phyloP scores from a whole-genome alignment of 2,329 filamentous ascomycete species.

The Epichloe sp. region DNA sequence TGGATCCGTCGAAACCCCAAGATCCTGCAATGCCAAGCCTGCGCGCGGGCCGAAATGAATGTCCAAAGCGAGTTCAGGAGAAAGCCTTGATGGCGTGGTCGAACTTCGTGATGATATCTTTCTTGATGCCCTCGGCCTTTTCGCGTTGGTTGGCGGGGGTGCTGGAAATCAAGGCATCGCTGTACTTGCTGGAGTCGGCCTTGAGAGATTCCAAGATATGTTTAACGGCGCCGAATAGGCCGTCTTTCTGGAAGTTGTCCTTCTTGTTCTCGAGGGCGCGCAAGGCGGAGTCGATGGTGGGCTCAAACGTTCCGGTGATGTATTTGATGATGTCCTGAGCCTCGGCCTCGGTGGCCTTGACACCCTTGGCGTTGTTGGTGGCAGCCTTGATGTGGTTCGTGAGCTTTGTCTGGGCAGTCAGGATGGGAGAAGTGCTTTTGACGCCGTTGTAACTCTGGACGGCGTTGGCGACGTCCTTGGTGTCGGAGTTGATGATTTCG shows the following conservation, averaged over 20 bases:
- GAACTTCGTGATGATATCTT: neutral
- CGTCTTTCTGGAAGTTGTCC: neutral
- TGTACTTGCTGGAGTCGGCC: neutral
- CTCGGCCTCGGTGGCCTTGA: neutral
- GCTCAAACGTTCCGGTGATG: neutral
- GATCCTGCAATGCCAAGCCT: no score
- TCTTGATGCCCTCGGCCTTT: neutral
- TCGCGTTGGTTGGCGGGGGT: neutral
- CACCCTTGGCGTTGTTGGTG: neutral
- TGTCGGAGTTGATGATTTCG: neutral
- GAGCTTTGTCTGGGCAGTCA: neutral
- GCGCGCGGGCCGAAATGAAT: no score
- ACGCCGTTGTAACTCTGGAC: neutral
- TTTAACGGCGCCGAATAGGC: neutral
- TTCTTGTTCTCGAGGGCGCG: neutral
- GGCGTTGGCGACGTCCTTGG: neutral
- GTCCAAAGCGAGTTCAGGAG: neutral
- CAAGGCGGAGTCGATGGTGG: neutral
- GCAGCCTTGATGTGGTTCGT: neutral
- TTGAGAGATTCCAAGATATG: neutral
- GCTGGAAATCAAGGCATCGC: neutral
- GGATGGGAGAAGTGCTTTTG: neutral
- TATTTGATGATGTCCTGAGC: neutral
- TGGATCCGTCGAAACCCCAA: no score
- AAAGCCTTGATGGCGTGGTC: neutral